Evolutionary conservation across 768 basidiomycete species (phyloP).

Genomic region (Pleurotus djamor): DNA sequence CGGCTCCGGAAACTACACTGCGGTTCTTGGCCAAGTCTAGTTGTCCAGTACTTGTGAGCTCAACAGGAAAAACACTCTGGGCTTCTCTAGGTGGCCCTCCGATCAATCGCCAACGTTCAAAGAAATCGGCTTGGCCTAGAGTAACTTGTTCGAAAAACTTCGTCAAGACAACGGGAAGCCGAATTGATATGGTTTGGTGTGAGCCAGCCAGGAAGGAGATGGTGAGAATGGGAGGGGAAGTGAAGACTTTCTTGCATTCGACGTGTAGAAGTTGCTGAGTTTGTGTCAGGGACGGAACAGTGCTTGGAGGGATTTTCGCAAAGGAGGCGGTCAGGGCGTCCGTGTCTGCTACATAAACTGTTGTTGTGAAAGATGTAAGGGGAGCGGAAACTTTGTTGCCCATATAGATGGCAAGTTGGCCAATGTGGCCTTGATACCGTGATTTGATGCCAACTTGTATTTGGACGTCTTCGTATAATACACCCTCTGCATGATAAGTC

Average conservation of each 20-base stretch:
- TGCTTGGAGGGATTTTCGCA: slow-evolving; percentile 86
- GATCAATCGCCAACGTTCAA: slow-evolving; percentile 97
- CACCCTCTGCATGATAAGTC: slow-evolving; percentile 76
- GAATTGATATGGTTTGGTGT: slow-evolving; percentile 80
- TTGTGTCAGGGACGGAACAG: slow-evolving; percentile 80
- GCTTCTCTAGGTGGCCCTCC: slow-evolving; percentile 94
- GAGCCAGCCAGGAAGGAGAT: slow-evolving; percentile 93
- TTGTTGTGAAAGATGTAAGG: slow-evolving; percentile 89
- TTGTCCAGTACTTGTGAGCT: slow-evolving; percentile 61
- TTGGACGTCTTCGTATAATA: slow-evolving; percentile 94
- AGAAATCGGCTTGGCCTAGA: slow-evolving; percentile 83
- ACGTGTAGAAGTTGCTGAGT: slow-evolving; percentile 92
- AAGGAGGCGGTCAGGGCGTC: slow-evolving; percentile 81
- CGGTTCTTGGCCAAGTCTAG: slow-evolving; percentile 74
- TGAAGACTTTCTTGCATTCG: slow-evolving; percentile 91
- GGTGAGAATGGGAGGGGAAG: slow-evolving; percentile 71
- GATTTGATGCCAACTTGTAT: slow-evolving; percentile 97
- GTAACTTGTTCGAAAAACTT: slow-evolving; percentile 96
- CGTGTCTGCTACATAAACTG: slow-evolving; percentile 68
- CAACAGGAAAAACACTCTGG: slow-evolving; percentile 83
- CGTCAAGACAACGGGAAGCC: slow-evolving; percentile 82
- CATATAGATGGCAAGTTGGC: slow-evolving; percentile 91
- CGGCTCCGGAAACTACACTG: slow-evolving; percentile 76
- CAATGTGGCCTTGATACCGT: slow-evolving; percentile 92
- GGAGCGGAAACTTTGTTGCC: slow-evolving; percentile 93